phyloP scores from a whole-genome alignment of 2,329 filamentous ascomycete species.

The Trichoderma harzianum region DNA sequence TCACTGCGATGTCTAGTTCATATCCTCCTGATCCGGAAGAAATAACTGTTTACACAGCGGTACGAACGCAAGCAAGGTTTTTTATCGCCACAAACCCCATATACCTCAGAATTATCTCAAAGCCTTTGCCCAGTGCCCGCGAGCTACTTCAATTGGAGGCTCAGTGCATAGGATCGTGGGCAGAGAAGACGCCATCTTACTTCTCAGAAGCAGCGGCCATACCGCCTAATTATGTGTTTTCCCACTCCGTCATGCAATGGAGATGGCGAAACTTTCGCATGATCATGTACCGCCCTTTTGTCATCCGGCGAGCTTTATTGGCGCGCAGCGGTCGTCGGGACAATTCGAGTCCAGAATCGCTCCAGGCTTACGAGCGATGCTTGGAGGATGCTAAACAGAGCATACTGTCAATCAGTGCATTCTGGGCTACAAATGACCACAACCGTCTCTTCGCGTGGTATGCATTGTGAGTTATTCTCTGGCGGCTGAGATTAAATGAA shows the following conservation, averaged over 20 bases:
- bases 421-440: slow-evolving; percentile 37
- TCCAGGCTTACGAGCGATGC: slow-evolving; percentile 31
- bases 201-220: slow-evolving; percentile 33
- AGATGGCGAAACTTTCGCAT: slow-evolving; percentile 44
- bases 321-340: slow-evolving; percentile 20
- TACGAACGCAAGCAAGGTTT: slow-evolving; percentile 43
- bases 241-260: slow-evolving; percentile 43
- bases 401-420: slow-evolving; percentile 38
- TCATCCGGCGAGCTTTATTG: slow-evolving; percentile 37
- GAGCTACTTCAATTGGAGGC: slow-evolving; percentile 42
- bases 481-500: background rate
- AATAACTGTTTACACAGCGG: slow-evolving; percentile 43
- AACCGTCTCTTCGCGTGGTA: slow-evolving; percentile 44
- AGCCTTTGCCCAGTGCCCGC: slow-evolving; percentile 38
- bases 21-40: slow-evolving; percentile 35
- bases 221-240: slow-evolving; percentile 36
- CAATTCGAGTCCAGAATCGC: slow-evolving; percentile 21
- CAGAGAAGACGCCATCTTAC: slow-evolving; percentile 34
- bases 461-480: slow-evolving; percentile 28
- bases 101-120: slow-evolving; percentile 45
- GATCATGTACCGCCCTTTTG: slow-evolving; percentile 46
- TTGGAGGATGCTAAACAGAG: slow-evolving; percentile 40
- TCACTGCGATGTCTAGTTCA: slow-evolving; percentile 34
- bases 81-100: slow-evolving; percentile 43
- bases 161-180: slow-evolving; percentile 38